Evolutionary conservation across 495 filamentous ascomycete species (phyloP), one percentile per base, ranked within the genome.

Genomic region (Penicillium daleae): DNA sequence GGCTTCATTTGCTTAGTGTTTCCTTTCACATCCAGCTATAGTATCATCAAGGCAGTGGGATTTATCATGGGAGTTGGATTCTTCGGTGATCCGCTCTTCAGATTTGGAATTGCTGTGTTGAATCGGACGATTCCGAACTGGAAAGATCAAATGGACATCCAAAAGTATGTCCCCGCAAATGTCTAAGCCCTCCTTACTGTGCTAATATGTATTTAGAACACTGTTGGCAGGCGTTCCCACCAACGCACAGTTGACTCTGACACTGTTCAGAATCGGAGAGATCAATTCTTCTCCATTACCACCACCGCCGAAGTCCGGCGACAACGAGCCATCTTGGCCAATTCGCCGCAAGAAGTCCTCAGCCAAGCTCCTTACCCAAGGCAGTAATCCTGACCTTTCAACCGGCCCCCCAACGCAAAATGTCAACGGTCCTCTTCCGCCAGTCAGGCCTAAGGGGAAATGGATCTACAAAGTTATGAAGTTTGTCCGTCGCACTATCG

Each of bases 161-260:
- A 89, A 62, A 90, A 89, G 86, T 87, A 79, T 52, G 74, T 57
- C 12, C 49, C 4, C 8, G 0, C 19, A 7, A n/a, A 19, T 19
- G 9, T 4, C 1, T 6, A 12, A 19, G 44, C 4, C 22, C 15
- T 24, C 6, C 6, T 26, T 15, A 35, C 17, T 29, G n/a, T 12
- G 29, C 48, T 54, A 60, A 60, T 24, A n/a, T 12, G 2, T 7
- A 26, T 0, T 4, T 53, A 92, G 89, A 67, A 90, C 89, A 5
- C 65, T 96, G 3, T 86, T 97, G 55, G 88, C 90, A 68, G 91
- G 90, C n/a, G 86, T 93, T 39, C 92, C 92, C 0, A 96, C 92
- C 4, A 95, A 96, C 69, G 92, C 91, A 19, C 92, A 96, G 65
- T 81, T 97, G 15, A 90, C 92, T 0, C 74, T 97, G 49, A 96